A percentile compares a stretch with the other conserved stretches of the same genome.
Evolutionary conservation across 2,329 filamentous ascomycete genomes (phyloP).

Genomic region (Graphilbum fragrans): DNA sequence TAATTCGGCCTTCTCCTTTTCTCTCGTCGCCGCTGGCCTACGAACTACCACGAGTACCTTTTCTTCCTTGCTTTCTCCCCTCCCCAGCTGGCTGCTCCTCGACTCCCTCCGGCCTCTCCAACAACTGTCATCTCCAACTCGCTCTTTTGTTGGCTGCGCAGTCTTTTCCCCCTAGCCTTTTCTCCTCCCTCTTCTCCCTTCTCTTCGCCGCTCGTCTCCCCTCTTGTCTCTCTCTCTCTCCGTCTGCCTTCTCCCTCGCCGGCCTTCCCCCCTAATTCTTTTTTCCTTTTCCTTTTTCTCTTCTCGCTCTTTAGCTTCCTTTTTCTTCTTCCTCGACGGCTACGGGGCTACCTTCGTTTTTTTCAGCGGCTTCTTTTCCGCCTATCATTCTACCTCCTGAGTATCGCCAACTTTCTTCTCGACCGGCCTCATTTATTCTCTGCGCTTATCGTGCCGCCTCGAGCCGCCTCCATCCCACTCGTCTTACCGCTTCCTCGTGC

Average conservation of each 20-base stretch:
- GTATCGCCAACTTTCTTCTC: too few relatives aligned
- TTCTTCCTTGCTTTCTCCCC: not conserved
- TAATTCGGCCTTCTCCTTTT: not conserved
- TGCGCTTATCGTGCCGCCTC: too few relatives aligned
- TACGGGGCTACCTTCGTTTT: too few relatives aligned
- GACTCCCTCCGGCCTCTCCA: not conserved
- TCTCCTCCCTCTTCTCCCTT: slow-evolving; percentile 1
- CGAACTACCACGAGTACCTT: not conserved
- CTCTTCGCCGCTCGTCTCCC: not conserved
- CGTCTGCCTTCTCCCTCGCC: not conserved
- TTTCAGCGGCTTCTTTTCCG: too few relatives aligned
- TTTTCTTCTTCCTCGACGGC: not conserved
- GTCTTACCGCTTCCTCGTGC: too few relatives aligned
- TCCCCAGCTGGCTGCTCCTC: not conserved
- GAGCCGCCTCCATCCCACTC: too few relatives aligned
- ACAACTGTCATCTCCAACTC: too few relatives aligned
- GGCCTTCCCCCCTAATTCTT: not conserved
- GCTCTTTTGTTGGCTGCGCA: not conserved
- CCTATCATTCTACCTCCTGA: too few relatives aligned
- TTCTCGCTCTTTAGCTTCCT: not conserved
- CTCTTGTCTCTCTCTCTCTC: not conserved
- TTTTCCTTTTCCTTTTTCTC: not conserved
- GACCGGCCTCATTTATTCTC: too few relatives aligned
- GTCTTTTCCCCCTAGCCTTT: slow-evolving; percentile 2
- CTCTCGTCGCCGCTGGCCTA: not conserved